Conservation (phyloP, 495 filamentous ascomycete genomes). For the Extremus antarcticus region DNA sequence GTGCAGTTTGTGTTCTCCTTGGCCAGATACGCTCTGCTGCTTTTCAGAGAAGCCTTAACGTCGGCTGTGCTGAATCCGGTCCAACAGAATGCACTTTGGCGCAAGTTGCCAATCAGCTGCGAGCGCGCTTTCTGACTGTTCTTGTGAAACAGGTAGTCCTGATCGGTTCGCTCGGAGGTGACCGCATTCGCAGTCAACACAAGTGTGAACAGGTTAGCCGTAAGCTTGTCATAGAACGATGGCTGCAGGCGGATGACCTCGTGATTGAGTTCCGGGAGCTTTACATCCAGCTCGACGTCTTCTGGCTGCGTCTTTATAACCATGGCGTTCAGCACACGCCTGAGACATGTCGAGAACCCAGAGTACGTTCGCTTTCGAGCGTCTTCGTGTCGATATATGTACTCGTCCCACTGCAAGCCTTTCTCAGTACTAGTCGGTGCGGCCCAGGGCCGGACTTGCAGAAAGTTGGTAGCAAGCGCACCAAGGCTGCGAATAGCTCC, state of each 20-base stretch:
- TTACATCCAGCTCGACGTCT: constrained; percentile 53
- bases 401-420: constrained; percentile 55
- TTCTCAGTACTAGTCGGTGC: constrained; percentile 38
- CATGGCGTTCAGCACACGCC: constrained; percentile 57
- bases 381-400: constrained; percentile 54
- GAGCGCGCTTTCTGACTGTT: constrained; percentile 53
- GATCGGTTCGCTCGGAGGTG: constrained; percentile 72
- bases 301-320: constrained; percentile 70
- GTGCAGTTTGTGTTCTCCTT: constrained; percentile 43
- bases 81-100: constrained; percentile 86
- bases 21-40: constrained; percentile 52
- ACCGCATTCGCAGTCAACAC: constrained; percentile 75
- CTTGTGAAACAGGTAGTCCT: constrained; percentile 81
- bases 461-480: constrained; percentile 59
- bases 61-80: constrained; percentile 58
- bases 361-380: constrained; percentile 38
- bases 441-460: constrained; percentile 70
- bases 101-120: constrained; percentile 62
- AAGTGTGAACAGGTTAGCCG: constrained; percentile 73
- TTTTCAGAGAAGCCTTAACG: constrained; percentile 49
- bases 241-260: constrained; percentile 64
- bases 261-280: constrained; percentile 60
- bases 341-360: constrained; percentile 44
- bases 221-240: constrained; percentile 71
- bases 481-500: constrained; percentile 52